Base-by-base conservation (phyloP, 495 filamentous ascomycete genomes). In the Xylaria grammica region DNA sequence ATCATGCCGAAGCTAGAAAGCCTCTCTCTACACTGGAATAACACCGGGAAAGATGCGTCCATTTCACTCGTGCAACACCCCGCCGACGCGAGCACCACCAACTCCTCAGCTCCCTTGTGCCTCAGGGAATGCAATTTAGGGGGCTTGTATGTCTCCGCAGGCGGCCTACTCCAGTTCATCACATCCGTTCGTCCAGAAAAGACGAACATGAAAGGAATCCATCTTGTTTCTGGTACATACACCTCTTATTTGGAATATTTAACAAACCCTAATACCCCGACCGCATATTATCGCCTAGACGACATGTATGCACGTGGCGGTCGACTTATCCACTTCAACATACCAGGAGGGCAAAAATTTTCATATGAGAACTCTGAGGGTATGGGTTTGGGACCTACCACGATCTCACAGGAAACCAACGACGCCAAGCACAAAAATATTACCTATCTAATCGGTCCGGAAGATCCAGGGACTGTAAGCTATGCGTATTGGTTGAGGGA, bases 1-100 rank as follows among this genome's bases (percentile, higher is more conserved):
- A 36, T 36, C 2, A 56, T 56, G 53, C 34, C 53, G 20, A 1
- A 56, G 36, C 22, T 56, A 11, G 34, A 56, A 19, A 56, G 22
- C 20, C 53, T 56, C 22, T 19, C 38, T n/a, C 10, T 56, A 1
- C 20, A 27, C 20, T 56, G 53, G 53, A n/a, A 24, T 34, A n/a
- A 42, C 19, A 17, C 40, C 22, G 34, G 22, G n/a, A 9, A 1
- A 40, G 15, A 0, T 1, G 2, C 8, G 5, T 26, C 6, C 13
- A 9, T 11, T 17, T 9, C 5, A 56, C 8, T 0, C 0, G 34
- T 7, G 27, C 32, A 10, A 40, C 3, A 2, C 19, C n/a, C 20
- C 7, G 34, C 13, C 27, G 32, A 3, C 20, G 30, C 10, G 8
- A 13, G 17, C 20, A 19, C 15, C 4, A 42, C 22, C 10, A 56